Evolutionary conservation across 2,329 filamentous ascomycete species (phyloP).

Genomic region (Thelonectria blattea): DNA sequence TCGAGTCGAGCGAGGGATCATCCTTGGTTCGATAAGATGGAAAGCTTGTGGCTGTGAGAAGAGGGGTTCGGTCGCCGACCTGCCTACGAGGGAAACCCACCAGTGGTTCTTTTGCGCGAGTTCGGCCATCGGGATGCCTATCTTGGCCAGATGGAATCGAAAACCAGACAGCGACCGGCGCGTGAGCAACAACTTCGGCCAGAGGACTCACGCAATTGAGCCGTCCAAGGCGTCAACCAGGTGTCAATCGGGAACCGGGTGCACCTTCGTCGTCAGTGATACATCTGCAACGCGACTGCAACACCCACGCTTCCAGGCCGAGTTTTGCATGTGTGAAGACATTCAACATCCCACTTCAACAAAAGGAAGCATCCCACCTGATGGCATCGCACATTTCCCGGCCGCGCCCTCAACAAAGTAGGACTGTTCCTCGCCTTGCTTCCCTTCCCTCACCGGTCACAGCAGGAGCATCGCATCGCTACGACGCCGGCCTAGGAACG

Average conservation of each 20-base stretch:
- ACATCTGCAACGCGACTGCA: not conserved
- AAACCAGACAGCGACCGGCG: not conserved
- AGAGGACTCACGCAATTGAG: not conserved
- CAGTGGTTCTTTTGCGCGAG: conserved; percentile 1
- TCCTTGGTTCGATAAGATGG: conserved; percentile 2
- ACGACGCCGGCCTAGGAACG: conserved; percentile 2
- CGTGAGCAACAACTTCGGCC: not conserved
- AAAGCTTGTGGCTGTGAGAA: too few species aligned
- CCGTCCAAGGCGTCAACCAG: not conserved
- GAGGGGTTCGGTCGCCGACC: conserved; percentile 1
- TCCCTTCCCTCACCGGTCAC: not conserved
- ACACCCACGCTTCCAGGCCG: not conserved
- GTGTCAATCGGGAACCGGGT: not conserved
- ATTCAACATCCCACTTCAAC: not conserved
- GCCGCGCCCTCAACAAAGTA: not conserved
- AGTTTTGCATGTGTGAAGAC: not conserved
- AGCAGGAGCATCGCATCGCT: not conserved
- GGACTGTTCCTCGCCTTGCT: not conserved
- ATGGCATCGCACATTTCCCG: not conserved
- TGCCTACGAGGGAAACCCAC: conserved; percentile 10
- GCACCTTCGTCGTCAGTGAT: not conserved
- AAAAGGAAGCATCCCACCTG: not conserved
- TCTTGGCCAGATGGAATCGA: not conserved
- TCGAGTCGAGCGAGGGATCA: not conserved
- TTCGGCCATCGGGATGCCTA: conserved; percentile 8